A percentile compares a stretch with the other conserved stretches of the same genome.
Conservation (phyloP, 2,329 filamentous ascomycete species). For the Aspergillus sp. region DNA sequence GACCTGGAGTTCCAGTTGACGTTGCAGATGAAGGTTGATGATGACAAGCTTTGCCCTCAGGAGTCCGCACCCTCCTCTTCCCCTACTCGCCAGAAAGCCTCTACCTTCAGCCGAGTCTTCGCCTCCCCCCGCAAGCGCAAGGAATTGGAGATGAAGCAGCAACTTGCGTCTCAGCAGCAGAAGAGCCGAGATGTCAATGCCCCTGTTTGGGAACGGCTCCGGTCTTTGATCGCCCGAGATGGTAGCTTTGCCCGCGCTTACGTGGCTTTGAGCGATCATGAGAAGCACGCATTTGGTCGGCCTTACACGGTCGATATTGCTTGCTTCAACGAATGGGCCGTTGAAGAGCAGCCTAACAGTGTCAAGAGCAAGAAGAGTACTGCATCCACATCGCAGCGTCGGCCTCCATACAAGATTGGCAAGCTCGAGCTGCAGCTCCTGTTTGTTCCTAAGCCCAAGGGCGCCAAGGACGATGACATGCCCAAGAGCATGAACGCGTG, state of each 20-base stretch:
- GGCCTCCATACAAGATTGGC: conserved; percentile 93
- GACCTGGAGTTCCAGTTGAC: conserved; percentile 99
- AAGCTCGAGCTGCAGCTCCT: conserved; percentile 92
- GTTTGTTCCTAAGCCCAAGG: conserved; percentile 90
- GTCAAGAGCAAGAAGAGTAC: conserved; percentile 88
- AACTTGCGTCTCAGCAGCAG: conserved; percentile 77
- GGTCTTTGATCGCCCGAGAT: conserved; percentile 82
- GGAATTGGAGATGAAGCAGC: conserved; percentile 81
- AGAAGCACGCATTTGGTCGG: conserved; percentile 81
- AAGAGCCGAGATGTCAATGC: conserved; percentile 60
- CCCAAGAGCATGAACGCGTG: conserved; percentile 99
- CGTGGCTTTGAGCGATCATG: conserved; percentile 89
- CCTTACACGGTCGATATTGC: conserved; percentile 85
- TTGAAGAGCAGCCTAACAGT: conserved; percentile 79
- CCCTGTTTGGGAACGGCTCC: conserved; percentile 75
- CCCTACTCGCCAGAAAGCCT: conserved; percentile 74
- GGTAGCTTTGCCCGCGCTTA: conserved; percentile 94
- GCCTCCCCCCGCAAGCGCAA: conserved; percentile 95
- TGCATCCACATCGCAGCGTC: conserved; percentile 58
- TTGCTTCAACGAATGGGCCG: conserved; percentile 98
- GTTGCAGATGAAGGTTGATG: conserved; percentile 89
- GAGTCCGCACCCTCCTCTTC: conserved; percentile 43
- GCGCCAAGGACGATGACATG: conserved; percentile 88
- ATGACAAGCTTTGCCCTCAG: conserved; percentile 62
- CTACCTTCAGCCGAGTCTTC: conserved; percentile 87